Evolutionary conservation across 2,329 filamentous ascomycete species (phyloP), one percentile per base, ranked within the genome.

Genomic region (Fusarium citri): DNA sequence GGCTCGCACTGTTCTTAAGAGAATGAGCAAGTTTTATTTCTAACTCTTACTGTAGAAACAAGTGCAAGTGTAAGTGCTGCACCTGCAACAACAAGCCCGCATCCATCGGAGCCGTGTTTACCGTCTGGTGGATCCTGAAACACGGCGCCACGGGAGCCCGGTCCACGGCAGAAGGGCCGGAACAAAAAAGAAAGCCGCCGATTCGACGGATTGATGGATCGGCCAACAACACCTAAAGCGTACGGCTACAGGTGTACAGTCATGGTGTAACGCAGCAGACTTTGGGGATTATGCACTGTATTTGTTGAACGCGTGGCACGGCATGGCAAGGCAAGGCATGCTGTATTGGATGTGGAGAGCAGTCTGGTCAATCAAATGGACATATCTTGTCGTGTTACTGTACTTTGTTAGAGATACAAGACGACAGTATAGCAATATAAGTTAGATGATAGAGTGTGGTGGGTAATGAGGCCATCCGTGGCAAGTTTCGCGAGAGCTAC

Each of bases 291-390:
- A 68, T 71, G 63, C 66, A 67, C 66, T 64, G 66, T 69, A 63
- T 59, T 53, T 58, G 47, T 45, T 64, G 67, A 68, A 69, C 67
- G 67, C 67, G 67, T 70, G 67, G 66, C 62, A 37, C 7, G 12
- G 28, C 28, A 70, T 68, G 67, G 66, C 57, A 37, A 11, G 10
- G 18, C 34, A 70, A 11, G 10, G 18, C 34, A 70, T 47, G 57
- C 62, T 15, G 63, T 49, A 59, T 60, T 66, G 42, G 63, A 54
- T 68, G 59, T 71, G 63, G 54, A 8, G 43, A 55, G 26, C 2
- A 34, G 12, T 34, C 28, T 28, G n/a, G 22, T 28, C 31, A 25
- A 18, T 51, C 47, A 18, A 34, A 23, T 49, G 11, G 16, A 30
- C 42, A 34, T 49, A 30, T 41, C 18, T 45, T 42, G 23, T 10